phyloP scores from a whole-genome alignment of 2,329 filamentous ascomycete genomes.

The Neopestalotiopsis sp. region DNA sequence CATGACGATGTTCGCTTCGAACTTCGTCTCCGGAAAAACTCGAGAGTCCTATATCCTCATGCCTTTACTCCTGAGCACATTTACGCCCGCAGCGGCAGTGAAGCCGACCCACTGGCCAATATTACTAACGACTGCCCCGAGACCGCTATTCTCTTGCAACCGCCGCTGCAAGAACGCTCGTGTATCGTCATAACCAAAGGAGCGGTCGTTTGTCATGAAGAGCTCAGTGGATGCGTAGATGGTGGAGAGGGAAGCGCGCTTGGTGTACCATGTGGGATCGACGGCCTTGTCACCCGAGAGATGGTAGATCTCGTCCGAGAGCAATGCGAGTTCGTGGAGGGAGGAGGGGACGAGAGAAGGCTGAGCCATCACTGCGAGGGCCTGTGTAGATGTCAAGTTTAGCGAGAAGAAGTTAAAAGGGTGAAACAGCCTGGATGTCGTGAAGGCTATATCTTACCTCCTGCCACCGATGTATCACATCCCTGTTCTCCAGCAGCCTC shows the following conservation, averaged over 20 bases:
- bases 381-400: constrained; percentile 58
- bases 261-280: constrained; percentile 86
- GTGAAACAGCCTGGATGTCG: too few species aligned
- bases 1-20: not conserved
- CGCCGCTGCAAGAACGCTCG: constrained; percentile 79
- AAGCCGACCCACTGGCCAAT: constrained; percentile 83
- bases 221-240: constrained; percentile 79
- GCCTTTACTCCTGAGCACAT: constrained; percentile 87
- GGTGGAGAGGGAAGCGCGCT: constrained; percentile 60
- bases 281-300: constrained; percentile 82
- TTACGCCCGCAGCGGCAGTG: constrained; percentile 76
- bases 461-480: constrained; percentile 81
- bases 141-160: constrained; percentile 68
- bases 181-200: constrained; percentile 76
- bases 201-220: constrained; percentile 91
- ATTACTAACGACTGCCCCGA: constrained; percentile 67
- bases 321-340: constrained; percentile 76
- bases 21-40: too few species aligned
- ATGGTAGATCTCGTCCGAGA: constrained; percentile 93
- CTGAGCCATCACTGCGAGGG: constrained; percentile 88
- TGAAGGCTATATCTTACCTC: constrained; percentile 63
- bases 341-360: constrained; percentile 78
- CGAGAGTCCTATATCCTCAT: constrained; percentile 66
- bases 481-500: constrained; percentile 75
- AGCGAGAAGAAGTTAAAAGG: not conserved